Base-by-base conservation (phyloP, 2,329 filamentous ascomycete genomes). In the Xylaria multiplex region DNA sequence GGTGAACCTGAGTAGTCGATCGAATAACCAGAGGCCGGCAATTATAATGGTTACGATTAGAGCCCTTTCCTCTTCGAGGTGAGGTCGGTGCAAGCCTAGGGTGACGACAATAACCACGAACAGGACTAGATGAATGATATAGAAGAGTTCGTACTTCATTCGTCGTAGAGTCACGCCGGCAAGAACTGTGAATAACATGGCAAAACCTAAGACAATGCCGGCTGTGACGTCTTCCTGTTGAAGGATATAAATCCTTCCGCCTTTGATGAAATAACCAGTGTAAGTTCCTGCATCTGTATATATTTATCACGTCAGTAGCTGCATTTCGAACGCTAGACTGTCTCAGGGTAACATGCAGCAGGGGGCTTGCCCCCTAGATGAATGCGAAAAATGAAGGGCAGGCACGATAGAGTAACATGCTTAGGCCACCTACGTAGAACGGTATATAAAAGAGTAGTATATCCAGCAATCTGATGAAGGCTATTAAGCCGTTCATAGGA, bases 91-190 rank as follows among this genome's bases (percentile, higher is more conserved):
- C 13, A 84, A 73, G 0, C 76, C 80, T 5, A 82, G 70, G 7
- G 79, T 77, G 16, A 82, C 69, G 13, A 83, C 74, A 4, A 80
- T 78, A 4, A 81, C 69, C 1, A 82, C 67, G 53, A 81, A 83
- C 14, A 81, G 78, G 1, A 72, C 42, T 3, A 85, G 70, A 59
- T 85, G 82, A 16, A 79, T 75, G 24, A 81, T 68, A 54, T 82
- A 84, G 70, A 85, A 86, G 1, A 80, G 64, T 65, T 85, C 82
- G 62, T 86, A 86, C 54, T 78, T 77, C n/a, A 77, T 67, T 46
- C 77, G 76, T 43, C 78, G 71, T 54, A 81, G 53, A 50, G 76
- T 56, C 65, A 77, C 59, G 9, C 77, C 76, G 14, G 76, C 78
- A 2, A 78, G 54, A 5, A 79, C 73, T 6, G 82, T 73, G 37